Base-by-base conservation (phyloP, 1,139 yeast genomes). In the Suzukiozyma palmioleophila region DNA sequence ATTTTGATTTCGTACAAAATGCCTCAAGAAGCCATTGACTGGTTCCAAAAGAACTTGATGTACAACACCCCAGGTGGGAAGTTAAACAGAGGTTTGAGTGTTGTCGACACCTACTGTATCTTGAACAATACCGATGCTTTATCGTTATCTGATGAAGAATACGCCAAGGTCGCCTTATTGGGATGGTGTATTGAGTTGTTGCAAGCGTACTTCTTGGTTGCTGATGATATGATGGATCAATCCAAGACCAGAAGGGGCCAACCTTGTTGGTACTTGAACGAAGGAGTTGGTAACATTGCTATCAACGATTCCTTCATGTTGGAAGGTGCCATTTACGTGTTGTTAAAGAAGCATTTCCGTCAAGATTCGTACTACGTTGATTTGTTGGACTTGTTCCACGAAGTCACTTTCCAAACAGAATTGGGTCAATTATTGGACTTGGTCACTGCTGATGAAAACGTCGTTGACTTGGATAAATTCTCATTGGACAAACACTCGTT, bases 201-300 rank as follows among this genome's bases (percentile, higher is more conserved):
- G 53, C 99, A 94, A 67, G 98, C 97, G 2, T 92, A 88, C 64
- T 94, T 94, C 72, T 75, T 94, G 53, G 97, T 94, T 39, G 95
- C 97, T 28, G 99, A 94, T 62, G 99, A 94, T 63, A 94, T 94
- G 79, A 94, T 94, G 99, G 99, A 94, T 65, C 81, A 81, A 51
- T 87, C 97, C 29, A 85, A 88, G 64, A 94, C 98, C 35, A 86
- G 99, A 74, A 83, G 99, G 62, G 97, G 97, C 41, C 97, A 92
- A 65, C 92, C 96, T 52, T 94, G 99, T 69, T 94, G 98, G 98
- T 94, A 90, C 70, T 82, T 71, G 57, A 77, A 69, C 39, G 84
- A 81, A 45, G 81, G 80, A 34, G 96, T 90, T 42, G 87, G 86
- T 33, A 87, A 88, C 62, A 84, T 92, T 60, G 98, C 99, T 44